Evolutionary conservation across 1,284 basidiomycete genomes (phyloP), one percentile per base, ranked within the genome.

Genomic region (Leccinum angustisporum): DNA sequence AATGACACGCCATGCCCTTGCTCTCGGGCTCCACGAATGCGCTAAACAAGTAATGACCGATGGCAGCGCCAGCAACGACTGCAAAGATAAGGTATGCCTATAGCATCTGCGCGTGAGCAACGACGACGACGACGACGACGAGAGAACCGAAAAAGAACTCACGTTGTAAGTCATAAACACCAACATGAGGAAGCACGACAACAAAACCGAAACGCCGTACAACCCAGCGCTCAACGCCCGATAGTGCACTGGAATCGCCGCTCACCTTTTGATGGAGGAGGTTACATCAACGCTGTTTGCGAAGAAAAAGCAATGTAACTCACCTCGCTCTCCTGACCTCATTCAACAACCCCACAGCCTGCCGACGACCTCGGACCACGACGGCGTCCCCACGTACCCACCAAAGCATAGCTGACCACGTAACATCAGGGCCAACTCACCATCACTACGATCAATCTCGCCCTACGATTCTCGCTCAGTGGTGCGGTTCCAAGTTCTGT

Each of bases 111-210:
- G n/a, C 16, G 16, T 51, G 50, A 27, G 30, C 21, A 10, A 21
- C 21, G 21, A 21, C 21, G 21, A 18, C 18, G 3, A 16, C 11
- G 34, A 33, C 6, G 27, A 21, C 10, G 9, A 5, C n/a, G n/a
- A n/a, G 34, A 52, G 5, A 43, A 51, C 57, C 11, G 54, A 58
- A 58, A 36, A 38, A 43, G 59, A 21, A 73, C 80, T 66, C 63
- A 91, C 91, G 66, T 93, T 93, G 77, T 92, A 93, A 6, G 91
- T 93, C 91, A 93, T 93, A 77, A 91, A 92, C 52, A 94, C 83
- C 61, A 94, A 78, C 91, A 94, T 93, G 69, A 93, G 84, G 83
- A 93, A 94, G 80, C 91, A 91, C 30, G 90, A 92, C 57, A 92
- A 72, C 74, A 88, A 86, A 31, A 91, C 84, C 5, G 83, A 84